Evolutionary conservation across 2,329 filamentous ascomycete genomes (phyloP).

Genomic region (Microsporum audouinii): DNA sequence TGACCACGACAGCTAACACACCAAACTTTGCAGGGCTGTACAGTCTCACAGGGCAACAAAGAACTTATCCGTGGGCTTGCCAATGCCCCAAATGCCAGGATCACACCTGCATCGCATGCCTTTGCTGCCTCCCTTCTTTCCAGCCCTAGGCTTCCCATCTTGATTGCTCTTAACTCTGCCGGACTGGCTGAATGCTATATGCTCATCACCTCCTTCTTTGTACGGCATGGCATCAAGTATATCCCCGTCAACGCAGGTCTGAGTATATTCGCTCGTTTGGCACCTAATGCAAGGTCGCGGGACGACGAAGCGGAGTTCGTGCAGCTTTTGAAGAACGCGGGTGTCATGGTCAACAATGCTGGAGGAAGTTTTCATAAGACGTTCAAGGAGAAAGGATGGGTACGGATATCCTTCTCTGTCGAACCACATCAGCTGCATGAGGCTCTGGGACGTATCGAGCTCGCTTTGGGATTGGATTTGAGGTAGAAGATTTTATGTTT

Average conservation of each 20-base stretch:
- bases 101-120: conserved; percentile 16
- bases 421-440: conserved; percentile 13
- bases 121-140: conserved; percentile 18
- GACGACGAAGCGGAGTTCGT: conserved; percentile 18
- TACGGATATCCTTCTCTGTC: conserved; percentile 19
- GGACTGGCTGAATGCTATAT: conserved; percentile 19
- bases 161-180: conserved; percentile 18
- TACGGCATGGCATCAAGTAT: conserved; percentile 16
- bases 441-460: conserved; percentile 15
- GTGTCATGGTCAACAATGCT: conserved; percentile 16
- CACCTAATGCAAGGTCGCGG: conserved; percentile 16
- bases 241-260: conserved; percentile 19
- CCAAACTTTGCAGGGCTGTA: conserved; percentile 12
- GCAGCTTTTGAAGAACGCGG: conserved; percentile 12
- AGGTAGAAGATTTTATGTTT: neutral
- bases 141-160: conserved; percentile 15
- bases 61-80: conserved; percentile 14
- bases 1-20: neutral
- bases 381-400: conserved; percentile 20
- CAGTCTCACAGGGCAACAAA: conserved; percentile 18
- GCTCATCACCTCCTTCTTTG: conserved; percentile 18
- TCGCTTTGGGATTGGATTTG: conserved; percentile 5
- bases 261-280: conserved; percentile 18
- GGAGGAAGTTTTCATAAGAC: conserved; percentile 16
- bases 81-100: conserved; percentile 15